Evolutionary conservation across 2,329 filamentous ascomycete species (phyloP), one percentile per base, ranked within the genome.

Genomic region (Aspergillus puulaauensis): DNA sequence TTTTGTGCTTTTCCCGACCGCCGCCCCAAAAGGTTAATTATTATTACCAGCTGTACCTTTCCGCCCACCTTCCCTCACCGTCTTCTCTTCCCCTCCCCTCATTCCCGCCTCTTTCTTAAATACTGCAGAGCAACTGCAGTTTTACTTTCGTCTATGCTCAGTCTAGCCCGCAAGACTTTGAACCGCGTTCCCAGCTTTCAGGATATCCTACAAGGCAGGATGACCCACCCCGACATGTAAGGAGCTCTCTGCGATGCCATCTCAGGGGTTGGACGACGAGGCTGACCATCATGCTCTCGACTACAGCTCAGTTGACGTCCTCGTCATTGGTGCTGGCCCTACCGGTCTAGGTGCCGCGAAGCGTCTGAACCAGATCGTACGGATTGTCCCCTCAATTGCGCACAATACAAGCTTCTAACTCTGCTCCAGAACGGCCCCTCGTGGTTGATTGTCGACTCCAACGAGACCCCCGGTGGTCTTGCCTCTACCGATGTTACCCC

Each of bases 311-410:
- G 91, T 98, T 76, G 95, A 99, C 80, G 90, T 99, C 68, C 91
- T 99, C 75, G 88, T 99, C 78, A 97, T 98, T 82, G 95, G 95
- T 74, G 93, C 93, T 80, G 95, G 95, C 74, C 95, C 95, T 70
- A 98, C 95, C 73, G 95, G 95, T 80, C 86, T 98, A 69, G 95
- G 95, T 83, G 95, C 95, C 75, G 95, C 95, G 70, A 99, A 99
- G 84, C 91, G 95, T 75, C 86, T 99, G 66, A 90, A 98, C 79
- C 95, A 99, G 80, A 88, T 97, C 73, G 95, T 98, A 83, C 68
- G 58, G 51, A 37, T 31, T 17, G n/a, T 17, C 15, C 31, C 17
- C 41, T 47, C 37, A 49, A 40, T 35, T 46, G 49, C 50, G 40
- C 40, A 37, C 48, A 33, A 27, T 14, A 39, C 19, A 40, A 7